These are phyloP conservation scores for Spinellus fusiger DNA, from an alignment of 192 early-diverging fungal genomes.

Conservation along the genomic window DNA sequence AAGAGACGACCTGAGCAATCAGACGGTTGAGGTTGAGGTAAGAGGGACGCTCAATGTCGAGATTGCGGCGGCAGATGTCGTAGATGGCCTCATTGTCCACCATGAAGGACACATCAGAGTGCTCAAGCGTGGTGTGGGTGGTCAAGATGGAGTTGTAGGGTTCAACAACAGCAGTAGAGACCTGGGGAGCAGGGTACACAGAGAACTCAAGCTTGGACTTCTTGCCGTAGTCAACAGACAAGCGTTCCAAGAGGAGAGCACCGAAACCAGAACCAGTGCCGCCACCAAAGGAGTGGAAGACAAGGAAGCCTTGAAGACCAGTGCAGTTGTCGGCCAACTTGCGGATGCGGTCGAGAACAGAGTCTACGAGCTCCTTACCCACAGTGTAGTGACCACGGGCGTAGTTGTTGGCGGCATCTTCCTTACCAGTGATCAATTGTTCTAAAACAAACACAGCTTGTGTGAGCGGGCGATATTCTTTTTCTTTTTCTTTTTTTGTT, in stretches of 20 bases:
- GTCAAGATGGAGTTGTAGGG: constrained; percentile 74
- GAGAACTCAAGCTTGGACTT: constrained; percentile 46
- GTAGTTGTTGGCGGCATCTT: constrained; percentile 54
- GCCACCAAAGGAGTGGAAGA: constrained; percentile 56
- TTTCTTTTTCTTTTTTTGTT: background rate
- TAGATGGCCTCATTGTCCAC: constrained; percentile 73
- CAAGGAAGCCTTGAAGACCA: constrained; percentile 47
- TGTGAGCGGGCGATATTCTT: background rate
- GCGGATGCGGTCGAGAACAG: constrained; percentile 42
- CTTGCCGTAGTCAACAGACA: constrained; percentile 46
- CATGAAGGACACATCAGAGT: constrained; percentile 68
- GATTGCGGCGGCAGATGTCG: constrained; percentile 57
- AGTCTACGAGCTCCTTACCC: constrained; percentile 46
- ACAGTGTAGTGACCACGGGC: constrained; percentile 52
- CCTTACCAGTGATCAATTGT: constrained; percentile 42
- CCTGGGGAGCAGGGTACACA: constrained; percentile 42
- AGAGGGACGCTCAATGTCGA: constrained; percentile 57
- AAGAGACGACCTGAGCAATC: constrained; percentile 63
- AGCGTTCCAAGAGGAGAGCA: constrained; percentile 40
- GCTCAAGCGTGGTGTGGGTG: constrained; percentile 64
- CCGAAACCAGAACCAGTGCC: constrained; percentile 51
- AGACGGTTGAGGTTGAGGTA: constrained; percentile 64
- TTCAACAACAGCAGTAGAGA: constrained; percentile 70
- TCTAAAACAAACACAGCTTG: constrained; percentile 7
- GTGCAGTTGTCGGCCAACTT: constrained; percentile 43